Evolutionary conservation across 495 filamentous ascomycete species (phyloP), one percentile per base, ranked within the genome.

Genomic region (Talaromyces proteolyticus): DNA sequence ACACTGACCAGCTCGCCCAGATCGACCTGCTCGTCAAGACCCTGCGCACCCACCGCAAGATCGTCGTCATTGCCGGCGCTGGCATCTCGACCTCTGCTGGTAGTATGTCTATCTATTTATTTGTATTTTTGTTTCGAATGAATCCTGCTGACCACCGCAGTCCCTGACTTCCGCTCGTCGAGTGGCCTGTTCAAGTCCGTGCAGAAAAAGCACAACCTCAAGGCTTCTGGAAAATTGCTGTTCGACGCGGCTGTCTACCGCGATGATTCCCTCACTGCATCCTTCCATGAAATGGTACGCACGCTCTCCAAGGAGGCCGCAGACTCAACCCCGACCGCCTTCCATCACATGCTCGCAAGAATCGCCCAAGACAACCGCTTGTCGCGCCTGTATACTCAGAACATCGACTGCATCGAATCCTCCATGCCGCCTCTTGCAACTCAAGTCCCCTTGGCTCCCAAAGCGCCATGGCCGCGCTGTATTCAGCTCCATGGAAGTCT

Each of bases 231-330:
- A 21, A 96, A 98, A 68, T 84, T 95, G 57, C 78, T 98, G 2
- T 97, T 98, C 57, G 93, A 98, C 72, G 93, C 93, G 43, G 94
- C 92, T 2, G 93, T 98, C 51, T 98, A 97, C 69, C 87, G 88
- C 58, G 86, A 92, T 70, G 88, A 95, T 58, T 76, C 78, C 7
- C 83, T 91, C 26, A 97, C 91, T 11, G 82, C 81, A 6, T 86
- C 85, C 3, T 98, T 98, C 73, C 94, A 97, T 65, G 83, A 85
- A 61, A 95, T 98, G 91, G 89, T 98, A 50, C 87, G 91, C 57
- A 81, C 85, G 59, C 77, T 97, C 50, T 89, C 90, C 24, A 70
- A 85, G 38, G 70, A 88, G 63, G 88, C 85, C 11, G 77, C 80
- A 53, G 76, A 80, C 41, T 89, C 91, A 26, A 68, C 84, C 47